A percentile compares a stretch with the other conserved stretches of the same genome.
Conservation (phyloP, 768 basidiomycete species). For the Phanerochaete carnosa region DNA sequence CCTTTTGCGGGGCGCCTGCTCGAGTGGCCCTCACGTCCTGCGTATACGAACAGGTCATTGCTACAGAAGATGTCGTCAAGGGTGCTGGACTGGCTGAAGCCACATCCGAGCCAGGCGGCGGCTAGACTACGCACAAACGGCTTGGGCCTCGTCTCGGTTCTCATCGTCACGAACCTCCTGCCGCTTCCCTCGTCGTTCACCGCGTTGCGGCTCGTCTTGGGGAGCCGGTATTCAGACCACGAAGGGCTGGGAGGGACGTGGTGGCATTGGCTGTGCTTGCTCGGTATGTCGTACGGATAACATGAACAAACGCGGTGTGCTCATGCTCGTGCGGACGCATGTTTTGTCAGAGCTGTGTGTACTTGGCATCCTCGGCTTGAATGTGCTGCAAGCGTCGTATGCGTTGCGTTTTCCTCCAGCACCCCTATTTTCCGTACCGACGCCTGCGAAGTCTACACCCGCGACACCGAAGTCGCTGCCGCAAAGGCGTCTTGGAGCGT, state of each 20-base stretch:
- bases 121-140: slow-evolving; percentile 38
- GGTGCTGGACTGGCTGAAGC: slow-evolving; percentile 29
- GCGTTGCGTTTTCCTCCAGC: slow-evolving; percentile 35
- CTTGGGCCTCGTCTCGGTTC: slow-evolving; percentile 28
- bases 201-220: slow-evolving; percentile 29
- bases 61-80: background rate
- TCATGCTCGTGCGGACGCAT: background rate
- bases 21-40: too few species aligned
- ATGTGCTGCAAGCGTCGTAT: slow-evolving; percentile 32
- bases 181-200: slow-evolving; percentile 37
- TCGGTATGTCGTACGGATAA: slow-evolving; percentile 21
- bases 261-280: slow-evolving; percentile 24
- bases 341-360: slow-evolving; percentile 27
- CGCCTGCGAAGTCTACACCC: slow-evolving; percentile 6
- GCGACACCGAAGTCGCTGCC: slow-evolving; percentile 3
- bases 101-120: slow-evolving; percentile 33
- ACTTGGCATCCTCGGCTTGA: slow-evolving; percentile 29
- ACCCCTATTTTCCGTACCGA: slow-evolving; percentile 24
- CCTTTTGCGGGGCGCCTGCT: too few species aligned
- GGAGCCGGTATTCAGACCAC: background rate
- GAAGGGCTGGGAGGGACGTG: slow-evolving; percentile 1
- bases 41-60: too few species aligned
- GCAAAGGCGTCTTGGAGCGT: slow-evolving; percentile 1
- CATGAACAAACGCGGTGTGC: background rate
- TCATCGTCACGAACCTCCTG: slow-evolving; percentile 34